phyloP scores from a whole-genome alignment of 1,284 basidiomycete genomes.

The Ganoderma sinense region DNA sequence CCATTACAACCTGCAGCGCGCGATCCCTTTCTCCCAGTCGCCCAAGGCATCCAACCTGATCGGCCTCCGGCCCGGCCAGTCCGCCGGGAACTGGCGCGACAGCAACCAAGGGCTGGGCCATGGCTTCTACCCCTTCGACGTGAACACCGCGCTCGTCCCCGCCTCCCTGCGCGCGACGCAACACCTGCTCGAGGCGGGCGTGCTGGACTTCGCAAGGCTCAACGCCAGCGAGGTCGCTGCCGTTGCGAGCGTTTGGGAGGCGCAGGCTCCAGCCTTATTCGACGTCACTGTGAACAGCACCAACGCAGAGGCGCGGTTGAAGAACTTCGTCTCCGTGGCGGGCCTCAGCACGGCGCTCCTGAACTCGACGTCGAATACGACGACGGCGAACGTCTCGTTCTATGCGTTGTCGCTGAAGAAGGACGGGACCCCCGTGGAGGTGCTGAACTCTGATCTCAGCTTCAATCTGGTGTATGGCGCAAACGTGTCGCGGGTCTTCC shows the following conservation, averaged over 20 bases:
- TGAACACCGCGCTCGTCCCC: slow-evolving; percentile 55
- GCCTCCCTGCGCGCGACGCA: slow-evolving; percentile 54
- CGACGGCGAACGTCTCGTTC: slow-evolving; percentile 30
- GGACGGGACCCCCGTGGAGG: slow-evolving; percentile 42
- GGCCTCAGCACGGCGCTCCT: slow-evolving; percentile 45
- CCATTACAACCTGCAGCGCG: slow-evolving; percentile 34
- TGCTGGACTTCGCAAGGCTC: slow-evolving; percentile 33
- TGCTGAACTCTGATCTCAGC: slow-evolving; percentile 49
- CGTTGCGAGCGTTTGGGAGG: slow-evolving; percentile 51
- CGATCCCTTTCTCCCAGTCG: slow-evolving; percentile 44
- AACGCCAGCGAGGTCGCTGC: slow-evolving; percentile 30
- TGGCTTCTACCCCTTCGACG: slow-evolving; percentile 56
- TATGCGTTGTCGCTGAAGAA: slow-evolving; percentile 45
- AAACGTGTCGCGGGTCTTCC: slow-evolving; percentile 40
- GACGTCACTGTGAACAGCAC: slow-evolving; percentile 44
- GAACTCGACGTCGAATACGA: slow-evolving; percentile 18
- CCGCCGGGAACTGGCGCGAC: slow-evolving; percentile 58
- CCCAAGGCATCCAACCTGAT: slow-evolving; percentile 40
- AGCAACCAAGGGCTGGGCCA: slow-evolving; percentile 55
- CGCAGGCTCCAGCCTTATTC: slow-evolving; percentile 48
- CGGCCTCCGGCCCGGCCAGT: slow-evolving; percentile 43
- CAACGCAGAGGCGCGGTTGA: slow-evolving; percentile 43
- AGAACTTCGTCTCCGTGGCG: slow-evolving; percentile 48
- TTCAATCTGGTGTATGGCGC: slow-evolving; percentile 48
- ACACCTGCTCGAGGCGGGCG: slow-evolving; percentile 42